Evolutionary conservation across 2,329 filamentous ascomycete species (phyloP), one percentile per base, ranked within the genome.

Genomic region (Colletotrichum godetiae): DNA sequence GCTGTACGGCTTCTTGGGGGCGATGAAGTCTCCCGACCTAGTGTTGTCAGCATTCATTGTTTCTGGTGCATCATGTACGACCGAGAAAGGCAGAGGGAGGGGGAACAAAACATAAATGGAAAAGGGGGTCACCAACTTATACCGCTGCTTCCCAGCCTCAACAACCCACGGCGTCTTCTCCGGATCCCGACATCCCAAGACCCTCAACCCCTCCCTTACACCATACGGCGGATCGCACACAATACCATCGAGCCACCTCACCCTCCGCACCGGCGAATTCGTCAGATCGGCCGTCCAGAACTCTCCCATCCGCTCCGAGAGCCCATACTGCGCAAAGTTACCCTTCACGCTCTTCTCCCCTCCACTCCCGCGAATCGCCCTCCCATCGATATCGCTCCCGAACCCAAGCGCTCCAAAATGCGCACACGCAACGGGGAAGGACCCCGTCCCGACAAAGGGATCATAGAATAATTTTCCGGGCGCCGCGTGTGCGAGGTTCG

Each of bases 211-310:
- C 82, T 99, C 97, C 60, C 97, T 89, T 6, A 99, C 95, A 2
- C 97, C 97, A 80, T 99, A 99, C 0, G 97, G 97, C 22, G 97
- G 97, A 83, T 99, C 97, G 78, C 95, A 98, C 7, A 98, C 88
- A 72, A 99, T 97, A 4, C 94, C 95, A 81, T 99, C 95, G 72
- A 98, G 91, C 76, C 92, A 88, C 63, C 90, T 82, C 62, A 80
- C 78, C 70, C 81, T 83, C 56, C 90, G 86, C 27, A 98, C 83
- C 0, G 97, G 97, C 1, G 92, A 92, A 79, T 98, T 95, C 0
- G 95, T 98, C 68, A 99, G 82, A 81, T 99, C 97, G 0, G 94
- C 92, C 1, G 94, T 91, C 77, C 98, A 97, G 42, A 92, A 90
- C 77, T 95, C 96, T 0, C 96, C 89, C 67, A 97, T 91, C 24